Conservation (phyloP, 2,329 filamentous ascomycete species). For the Fusarium longipes region DNA sequence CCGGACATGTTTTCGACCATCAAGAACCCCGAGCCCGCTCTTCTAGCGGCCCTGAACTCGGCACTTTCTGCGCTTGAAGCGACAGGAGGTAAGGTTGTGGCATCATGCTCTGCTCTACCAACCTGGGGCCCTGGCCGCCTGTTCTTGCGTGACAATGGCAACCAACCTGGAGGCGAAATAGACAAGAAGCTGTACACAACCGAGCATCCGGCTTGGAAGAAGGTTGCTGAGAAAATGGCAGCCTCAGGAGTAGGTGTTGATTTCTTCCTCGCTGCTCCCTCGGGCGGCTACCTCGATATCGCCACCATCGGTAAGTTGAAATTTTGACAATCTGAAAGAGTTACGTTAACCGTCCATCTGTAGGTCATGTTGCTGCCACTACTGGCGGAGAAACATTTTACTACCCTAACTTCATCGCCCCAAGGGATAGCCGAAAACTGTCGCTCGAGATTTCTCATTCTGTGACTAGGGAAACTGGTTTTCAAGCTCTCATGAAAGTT, state of each 20-base stretch:
- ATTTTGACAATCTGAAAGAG: background rate
- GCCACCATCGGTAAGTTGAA: constrained; percentile 80
- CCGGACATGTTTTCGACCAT: constrained; percentile 87
- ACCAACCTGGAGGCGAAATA: constrained; percentile 84
- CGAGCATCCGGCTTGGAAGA: constrained; percentile 89
- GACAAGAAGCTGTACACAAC: constrained; percentile 93
- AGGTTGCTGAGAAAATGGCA: constrained; percentile 87
- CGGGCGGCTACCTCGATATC: constrained; percentile 91
- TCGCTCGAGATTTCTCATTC: constrained; percentile 87
- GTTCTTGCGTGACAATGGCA: constrained; percentile 87
- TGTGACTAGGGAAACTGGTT: constrained; percentile 90
- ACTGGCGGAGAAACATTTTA: constrained; percentile 98
- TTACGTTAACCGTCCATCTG: constrained; percentile 10
- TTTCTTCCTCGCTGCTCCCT: constrained; percentile 93
- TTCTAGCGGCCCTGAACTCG: constrained; percentile 86
- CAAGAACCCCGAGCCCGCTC: constrained; percentile 90
- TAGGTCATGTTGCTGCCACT: constrained; percentile 83
- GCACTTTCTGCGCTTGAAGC: constrained; percentile 84
- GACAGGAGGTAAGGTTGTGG: constrained; percentile 93
- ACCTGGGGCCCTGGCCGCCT: constrained; percentile 91
- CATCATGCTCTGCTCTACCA: constrained; percentile 86
- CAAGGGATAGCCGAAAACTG: constrained; percentile 85
- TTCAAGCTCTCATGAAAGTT: constrained; percentile 97
- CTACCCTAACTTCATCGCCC: constrained; percentile 94
- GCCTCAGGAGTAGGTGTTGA: constrained; percentile 88